A percentile compares a stretch with the other conserved stretches of the same genome.
These are phyloP conservation scores for Yamadazyma dendronema DNA, from an alignment of 1,139 yeast species.

Conservation along the genomic window DNA sequence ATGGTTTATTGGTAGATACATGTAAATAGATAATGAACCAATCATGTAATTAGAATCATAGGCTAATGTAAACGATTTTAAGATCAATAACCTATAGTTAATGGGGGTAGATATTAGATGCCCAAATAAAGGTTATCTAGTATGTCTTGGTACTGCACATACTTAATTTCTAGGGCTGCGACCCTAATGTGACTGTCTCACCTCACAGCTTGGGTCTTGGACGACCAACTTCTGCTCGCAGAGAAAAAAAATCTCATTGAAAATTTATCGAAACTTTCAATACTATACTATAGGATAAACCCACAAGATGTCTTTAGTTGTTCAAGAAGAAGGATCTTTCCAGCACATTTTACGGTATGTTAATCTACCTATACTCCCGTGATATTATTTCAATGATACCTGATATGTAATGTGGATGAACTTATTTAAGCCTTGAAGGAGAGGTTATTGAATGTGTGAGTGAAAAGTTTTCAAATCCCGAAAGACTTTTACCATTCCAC, in stretches of 20 bases:
- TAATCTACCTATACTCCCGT: no score
- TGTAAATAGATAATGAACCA: slow-evolving; percentile 16
- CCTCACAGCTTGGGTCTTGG: slow-evolving; percentile 4
- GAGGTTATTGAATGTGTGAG: no score
- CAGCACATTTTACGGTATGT: slow-evolving; percentile 99
- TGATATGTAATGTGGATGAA: no score
- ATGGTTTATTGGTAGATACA: slow-evolving; percentile 45
- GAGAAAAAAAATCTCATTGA: slow-evolving; percentile 10
- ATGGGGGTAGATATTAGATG: no score
- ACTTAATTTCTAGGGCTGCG: slow-evolving; percentile 7
- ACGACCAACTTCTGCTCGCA: slow-evolving; percentile 10
- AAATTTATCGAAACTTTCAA: slow-evolving; percentile 8
- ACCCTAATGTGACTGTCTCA: slow-evolving; percentile 1
- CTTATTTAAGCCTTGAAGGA: no score
- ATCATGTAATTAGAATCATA: no score
- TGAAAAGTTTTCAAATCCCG: slow-evolving; percentile 1
- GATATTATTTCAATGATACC: no score
- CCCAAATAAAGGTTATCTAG: no score
- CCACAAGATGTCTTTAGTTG: slow-evolving; percentile 87
- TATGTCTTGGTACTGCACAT: no score
- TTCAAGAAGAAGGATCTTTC: slow-evolving; percentile 99
- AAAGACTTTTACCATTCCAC: neutral
- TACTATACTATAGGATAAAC: slow-evolving; percentile 18
- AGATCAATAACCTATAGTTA: neutral
- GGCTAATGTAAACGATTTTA: neutral